Percentiles rank a stretch among this genome's conserved stretches.
Evolutionary conservation across 2,329 filamentous ascomycete genomes (phyloP).

Genomic region (Ascochyta koolunga): DNA sequence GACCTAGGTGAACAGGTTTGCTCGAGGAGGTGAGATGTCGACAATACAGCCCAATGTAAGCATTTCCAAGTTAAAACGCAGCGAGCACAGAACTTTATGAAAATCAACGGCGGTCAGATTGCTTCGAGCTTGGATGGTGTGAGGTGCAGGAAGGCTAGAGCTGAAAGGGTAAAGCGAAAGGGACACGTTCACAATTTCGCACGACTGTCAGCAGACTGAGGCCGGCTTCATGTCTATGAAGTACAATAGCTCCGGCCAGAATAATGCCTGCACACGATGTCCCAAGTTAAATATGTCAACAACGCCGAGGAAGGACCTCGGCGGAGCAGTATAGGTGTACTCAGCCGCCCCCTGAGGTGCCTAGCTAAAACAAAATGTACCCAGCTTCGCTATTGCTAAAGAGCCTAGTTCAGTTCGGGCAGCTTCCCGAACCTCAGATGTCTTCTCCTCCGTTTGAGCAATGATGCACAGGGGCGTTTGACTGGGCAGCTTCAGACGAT

Average conservation of each 20-base stretch:
- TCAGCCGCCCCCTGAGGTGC: not conserved
- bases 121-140: not conserved
- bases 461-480: slow-evolving; percentile 1
- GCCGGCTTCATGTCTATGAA: not conserved
- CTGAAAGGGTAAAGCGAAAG: not conserved
- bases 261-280: not conserved
- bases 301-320: not conserved
- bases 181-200: not conserved
- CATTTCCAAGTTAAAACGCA: no score
- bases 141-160: not conserved
- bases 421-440: not conserved
- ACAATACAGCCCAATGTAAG: no score
- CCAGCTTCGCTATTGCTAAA: not conserved
- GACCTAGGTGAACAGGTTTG: no score
- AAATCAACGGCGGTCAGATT: no score
- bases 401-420: not conserved
- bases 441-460: not conserved
- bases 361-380: not conserved
- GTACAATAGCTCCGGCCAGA: not conserved
- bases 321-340: not conserved
- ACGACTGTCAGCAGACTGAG: not conserved
- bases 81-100: no score
- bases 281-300: no score
- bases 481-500: slow-evolving; percentile 12
- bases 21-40: no score